Evolutionary conservation across 2,329 filamentous ascomycete species (phyloP), one percentile per base, ranked within the genome.

Genomic region (Neofusicoccum kwambonambiense): DNA sequence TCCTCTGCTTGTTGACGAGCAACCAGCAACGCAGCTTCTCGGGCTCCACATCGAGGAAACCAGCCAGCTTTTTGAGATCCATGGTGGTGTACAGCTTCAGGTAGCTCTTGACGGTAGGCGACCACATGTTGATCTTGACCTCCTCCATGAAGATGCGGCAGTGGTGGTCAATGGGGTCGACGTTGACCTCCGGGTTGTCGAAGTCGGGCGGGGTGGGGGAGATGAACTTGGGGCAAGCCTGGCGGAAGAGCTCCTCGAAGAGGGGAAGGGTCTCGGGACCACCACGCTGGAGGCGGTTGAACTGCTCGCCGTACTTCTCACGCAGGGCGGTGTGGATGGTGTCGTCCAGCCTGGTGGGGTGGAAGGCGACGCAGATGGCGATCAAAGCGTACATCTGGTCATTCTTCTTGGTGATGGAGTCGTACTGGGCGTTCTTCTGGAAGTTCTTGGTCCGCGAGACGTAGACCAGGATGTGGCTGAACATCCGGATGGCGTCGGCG

Each of bases 371-470:
- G 81, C 95, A 99, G 83, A 99, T 98, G 80, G 95, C 94, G 73
- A 99, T 96, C 71, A 99, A 87, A 44, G 95, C 95, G 80, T 97
- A 97, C 94, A 99, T 98, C 86, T 99, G 95, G 80, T 99, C 95
- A 81, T 97, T 98, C 89, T 98, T 98, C 90, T 99, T 99, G 75
- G 92, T 93, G 81, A 98, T 97, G 69, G 92, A 96, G 80, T 99
- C 95, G 83, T 97, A 98, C 83, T 97, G 91, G 34, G 91, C 90
- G 79, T 93, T 96, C 89, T 98, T 99, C 83, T 99, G 95, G 89
- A 98, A 98, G 86, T 98, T 98, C 91, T 99, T 99, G 77, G 95
- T 99, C 75, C 95, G 87, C 72, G 93, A 97, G 71, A 99, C 93
- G 82, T 98, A 99, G 82, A 99, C 90, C 73, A 99, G 89, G 80